Conservation (phyloP, 2,329 filamentous ascomycete species). For the Alternaria triticimaculans region DNA sequence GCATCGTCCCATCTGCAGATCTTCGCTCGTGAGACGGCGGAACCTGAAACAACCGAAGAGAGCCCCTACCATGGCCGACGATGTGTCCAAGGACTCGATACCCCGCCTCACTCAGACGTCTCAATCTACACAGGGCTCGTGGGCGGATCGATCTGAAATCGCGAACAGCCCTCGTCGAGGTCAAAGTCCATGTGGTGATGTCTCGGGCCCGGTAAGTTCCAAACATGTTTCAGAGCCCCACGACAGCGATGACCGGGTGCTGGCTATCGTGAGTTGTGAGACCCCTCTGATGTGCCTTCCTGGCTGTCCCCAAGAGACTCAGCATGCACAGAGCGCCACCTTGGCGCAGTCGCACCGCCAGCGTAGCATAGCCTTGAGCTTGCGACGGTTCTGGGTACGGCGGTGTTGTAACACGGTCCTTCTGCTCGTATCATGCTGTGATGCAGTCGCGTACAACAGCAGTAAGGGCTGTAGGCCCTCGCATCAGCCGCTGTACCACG, state of each 20-base stretch:
- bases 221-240: conserved; percentile 22
- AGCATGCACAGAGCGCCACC: conserved; percentile 12
- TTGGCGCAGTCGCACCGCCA: conserved; percentile 20
- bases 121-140: conserved; percentile 19
- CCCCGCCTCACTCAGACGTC: conserved; percentile 29
- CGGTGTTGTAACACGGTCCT: conserved; percentile 16
- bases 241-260: conserved; percentile 6
- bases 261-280: conserved; percentile 16
- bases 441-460: conserved; percentile 5
- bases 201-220: conserved; percentile 16
- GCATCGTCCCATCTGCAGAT: conserved; percentile 32
- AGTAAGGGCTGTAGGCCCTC: conserved; percentile 7
- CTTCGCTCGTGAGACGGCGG: conserved; percentile 24
- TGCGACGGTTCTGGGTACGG: conserved; percentile 9
- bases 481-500: conserved; percentile 22
- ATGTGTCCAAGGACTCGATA: conserved; percentile 16
- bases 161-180: conserved; percentile 20
- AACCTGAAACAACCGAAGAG: conserved; percentile 38
- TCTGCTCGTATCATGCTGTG: conserved; percentile 6
- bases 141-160: conserved; percentile 13
- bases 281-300: conserved; percentile 15
- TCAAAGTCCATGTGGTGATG: conserved; percentile 1
- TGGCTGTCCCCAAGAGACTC: conserved; percentile 3
- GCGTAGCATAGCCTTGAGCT: conserved; percentile 12
- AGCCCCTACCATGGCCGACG: conserved; percentile 21